Base-by-base conservation (phyloP, 1,284 basidiomycete genomes). In the Stygiomarasmius scandens region DNA sequence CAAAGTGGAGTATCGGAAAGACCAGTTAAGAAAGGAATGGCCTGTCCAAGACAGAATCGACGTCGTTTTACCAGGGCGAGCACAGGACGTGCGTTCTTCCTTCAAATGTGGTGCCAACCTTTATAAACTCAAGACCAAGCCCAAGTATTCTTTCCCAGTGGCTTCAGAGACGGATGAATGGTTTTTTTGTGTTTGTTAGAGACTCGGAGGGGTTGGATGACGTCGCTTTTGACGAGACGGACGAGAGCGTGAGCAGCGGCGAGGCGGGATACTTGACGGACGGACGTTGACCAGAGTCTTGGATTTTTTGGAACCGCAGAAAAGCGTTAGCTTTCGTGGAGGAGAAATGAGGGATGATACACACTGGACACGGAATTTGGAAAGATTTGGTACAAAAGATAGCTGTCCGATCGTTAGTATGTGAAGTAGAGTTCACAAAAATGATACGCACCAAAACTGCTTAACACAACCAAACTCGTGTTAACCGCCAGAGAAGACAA, bases 351-450 rank as follows among this genome's bases (percentile, higher is more conserved):
- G n/a, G 12, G 22, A 34, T 29, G 25, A 32, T 3, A 76, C 90
- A 67, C 66, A 95, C 93, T 93, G n/a, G 95, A 61, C 81, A 92
- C 0, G 96, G 95, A 64, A 98, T 98, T 24, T 95, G 86, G 85
- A 98, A 98, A 0, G 95, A 95, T 69, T 98, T 95, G 11, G 95
- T 98, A 71, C 95, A 98, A 77, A 96, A 98, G 61, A 98, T 98
- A 8, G 95, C 95, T 95, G 58, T 53, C 25, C n/a, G 6, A 19
- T 53, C 29, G 45, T 27, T 24, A 32, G 58, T 25, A 60, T 12
- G 8, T 8, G 34, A 29, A 24, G 2, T 19, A 22, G 22, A 24
- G 9, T 48, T 45, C 25, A 24, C n/a, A 24, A n/a, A n/a, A n/a
- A 44, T 20, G 16, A 5, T 12, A 69, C 78, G 8, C 62, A 94